Evolutionary conservation across 176 grass and related monocot genomes (phyloP).

Genomic region (Carex kokanica): DNA sequence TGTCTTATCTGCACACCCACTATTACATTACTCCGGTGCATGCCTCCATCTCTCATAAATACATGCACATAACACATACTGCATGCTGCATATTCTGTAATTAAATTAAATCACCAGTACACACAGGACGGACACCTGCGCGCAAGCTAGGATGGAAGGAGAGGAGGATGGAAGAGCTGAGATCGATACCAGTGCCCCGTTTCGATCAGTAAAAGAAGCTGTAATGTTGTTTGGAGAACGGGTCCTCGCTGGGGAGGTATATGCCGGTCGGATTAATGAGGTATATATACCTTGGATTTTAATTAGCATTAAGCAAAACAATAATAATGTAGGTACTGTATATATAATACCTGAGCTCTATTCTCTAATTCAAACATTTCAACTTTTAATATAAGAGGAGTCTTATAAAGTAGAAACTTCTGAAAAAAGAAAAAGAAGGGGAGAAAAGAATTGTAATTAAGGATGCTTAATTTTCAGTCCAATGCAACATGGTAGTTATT

Average conservation of each 20-base stretch:
- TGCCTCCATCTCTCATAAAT: neutral
- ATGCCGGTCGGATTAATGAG: conserved; percentile 41
- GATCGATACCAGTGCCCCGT: conserved; percentile 82
- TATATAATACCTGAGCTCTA: neutral
- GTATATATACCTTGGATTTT: conserved; percentile 16
- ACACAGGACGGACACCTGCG: too few species aligned
- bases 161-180: conserved; percentile 47
- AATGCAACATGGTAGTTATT: neutral
- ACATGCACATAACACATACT: neutral
- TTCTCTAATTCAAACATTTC: too few species aligned
- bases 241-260: conserved; percentile 69
- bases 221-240: conserved; percentile 78
- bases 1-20: conserved; percentile 12
- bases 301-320: neutral
- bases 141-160: conserved; percentile 32
- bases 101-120: too few species aligned
- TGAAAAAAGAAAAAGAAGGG: neutral
- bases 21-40: neutral
- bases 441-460: neutral
- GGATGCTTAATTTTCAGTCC: neutral
- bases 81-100: neutral
- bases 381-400: too few species aligned
- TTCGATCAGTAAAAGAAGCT: conserved; percentile 91
- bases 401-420: too few species aligned
- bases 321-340: neutral